phyloP scores from a whole-genome alignment of 106 monocot species.

The Dendrobium chrysotoxum region DNA sequence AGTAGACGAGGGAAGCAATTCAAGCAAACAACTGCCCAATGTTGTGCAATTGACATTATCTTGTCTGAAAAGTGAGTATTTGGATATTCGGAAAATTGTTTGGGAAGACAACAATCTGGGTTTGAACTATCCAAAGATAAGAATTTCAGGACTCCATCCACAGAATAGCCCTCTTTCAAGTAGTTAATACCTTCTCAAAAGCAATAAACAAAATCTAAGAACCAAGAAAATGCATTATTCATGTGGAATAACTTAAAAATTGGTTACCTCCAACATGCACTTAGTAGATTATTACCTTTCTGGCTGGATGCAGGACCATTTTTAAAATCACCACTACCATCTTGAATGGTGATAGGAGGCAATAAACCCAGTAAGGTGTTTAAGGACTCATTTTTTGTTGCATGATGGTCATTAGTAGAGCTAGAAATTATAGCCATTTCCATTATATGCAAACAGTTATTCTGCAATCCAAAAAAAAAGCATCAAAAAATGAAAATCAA shows the following conservation, averaged over 20 bases:
- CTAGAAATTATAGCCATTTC: slow-evolving; percentile 38
- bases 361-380: slow-evolving; percentile 29
- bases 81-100: slow-evolving; percentile 12
- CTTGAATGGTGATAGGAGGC: slow-evolving; percentile 26
- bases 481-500: background rate
- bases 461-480: slow-evolving; percentile 22
- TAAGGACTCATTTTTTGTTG: slow-evolving; percentile 15
- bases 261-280: background rate
- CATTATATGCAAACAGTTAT: slow-evolving; percentile 35
- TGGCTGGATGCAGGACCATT: slow-evolving; percentile 14
- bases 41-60: slow-evolving; percentile 35
- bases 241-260: background rate
- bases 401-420: slow-evolving; percentile 18
- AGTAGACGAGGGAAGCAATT: slow-evolving; percentile 72
- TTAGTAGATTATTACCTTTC: slow-evolving; percentile 44
- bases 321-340: slow-evolving; percentile 14
- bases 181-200: slow-evolving; percentile 32
- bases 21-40: slow-evolving; percentile 54
- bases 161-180: slow-evolving; percentile 35
- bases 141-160: slow-evolving; percentile 33
- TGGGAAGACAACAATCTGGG: slow-evolving; percentile 18
- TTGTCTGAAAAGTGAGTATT: slow-evolving; percentile 20
- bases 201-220: slow-evolving; percentile 7
- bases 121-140: slow-evolving; percentile 49
- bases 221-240: background rate